phyloP scores from a whole-genome alignment of 2,329 filamentous ascomycete genomes.

The Exophiala alcalophila region DNA sequence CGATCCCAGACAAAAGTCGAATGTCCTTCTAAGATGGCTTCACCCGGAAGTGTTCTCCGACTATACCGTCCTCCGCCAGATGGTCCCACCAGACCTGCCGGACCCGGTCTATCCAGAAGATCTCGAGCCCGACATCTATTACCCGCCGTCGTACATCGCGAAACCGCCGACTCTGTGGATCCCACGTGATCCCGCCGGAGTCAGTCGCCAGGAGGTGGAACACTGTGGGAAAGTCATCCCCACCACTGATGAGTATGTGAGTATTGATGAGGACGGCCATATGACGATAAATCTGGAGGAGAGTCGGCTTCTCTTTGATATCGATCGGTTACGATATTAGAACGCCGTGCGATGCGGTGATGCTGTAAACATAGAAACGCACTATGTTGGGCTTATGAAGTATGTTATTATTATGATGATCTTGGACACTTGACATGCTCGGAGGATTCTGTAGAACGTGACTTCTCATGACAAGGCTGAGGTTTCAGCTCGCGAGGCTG shows the following conservation, averaged over 20 bases:
- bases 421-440: no score
- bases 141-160: conserved; percentile 65
- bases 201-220: conserved; percentile 75
- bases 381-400: no score
- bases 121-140: conserved; percentile 65
- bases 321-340: conserved; percentile 20
- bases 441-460: no score
- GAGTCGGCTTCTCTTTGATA: conserved; percentile 17
- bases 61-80: conserved; percentile 20
- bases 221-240: conserved; percentile 43
- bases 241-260: conserved; percentile 23
- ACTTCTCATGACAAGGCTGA: no score
- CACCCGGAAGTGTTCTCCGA: conserved; percentile 26
- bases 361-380: no score
- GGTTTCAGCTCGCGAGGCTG: no score
- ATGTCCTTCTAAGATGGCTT: conserved; percentile 40
- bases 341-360: no score
- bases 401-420: no score
- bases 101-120: conserved; percentile 60
- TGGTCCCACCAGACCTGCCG: conserved; percentile 24
- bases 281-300: conserved; percentile 21
- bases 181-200: conserved; percentile 68
- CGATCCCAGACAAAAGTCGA: conserved; percentile 15
- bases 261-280: conserved; percentile 18
- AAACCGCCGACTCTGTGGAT: conserved; percentile 72